Evolutionary conservation across 805 yeast genomes (phyloP), one percentile per base, ranked within the genome.

Genomic region (Nakazawaea wickerhamii): DNA sequence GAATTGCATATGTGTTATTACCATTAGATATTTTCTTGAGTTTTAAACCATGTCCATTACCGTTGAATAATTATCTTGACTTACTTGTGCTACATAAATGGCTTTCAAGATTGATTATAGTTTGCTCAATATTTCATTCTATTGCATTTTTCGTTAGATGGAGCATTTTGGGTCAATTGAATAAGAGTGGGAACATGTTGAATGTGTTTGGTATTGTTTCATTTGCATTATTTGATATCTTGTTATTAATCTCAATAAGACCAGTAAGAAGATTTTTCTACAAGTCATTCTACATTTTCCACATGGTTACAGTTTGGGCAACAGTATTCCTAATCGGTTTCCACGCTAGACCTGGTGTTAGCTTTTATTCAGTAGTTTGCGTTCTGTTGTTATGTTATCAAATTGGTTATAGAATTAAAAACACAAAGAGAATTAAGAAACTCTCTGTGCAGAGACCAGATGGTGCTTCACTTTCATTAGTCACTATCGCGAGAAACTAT

Each of bases 291-390:
- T 84, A 79, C 54, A 37, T 75, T 2, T 48, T 69, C 15, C 95
- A 84, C 56, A 72, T 77, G 41, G 27, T 75, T 4, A 64, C 77
- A 2, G 68, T 77, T 7, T 63, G 75, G 60, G 23, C 61, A 1
- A 65, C 73, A 42, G 58, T 80, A 4, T 49, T 67, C 1, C 49
- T 77, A 19, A 67, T 76, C 4, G 65, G 69, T 1, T 63, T 73
- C 40, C 95, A 84, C 59, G 85, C 93, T 1, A 70, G 91, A 47
- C 91, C 91, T 0, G 79, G 81, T 1, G 84, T 82, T 1, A 51
- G 63, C 0, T 48, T 65, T 15, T 60, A 60, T 30, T 54, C 67
- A 4, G 17, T 55, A 2, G 13, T 66, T 3, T 60, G 61, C 37
- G 30, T 56, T 2, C 4, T 47, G 0, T 39, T 72, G 13, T 48